Evolutionary conservation across 805 yeast species (phyloP).

Genomic region (Ogataea chonburiensis): DNA sequence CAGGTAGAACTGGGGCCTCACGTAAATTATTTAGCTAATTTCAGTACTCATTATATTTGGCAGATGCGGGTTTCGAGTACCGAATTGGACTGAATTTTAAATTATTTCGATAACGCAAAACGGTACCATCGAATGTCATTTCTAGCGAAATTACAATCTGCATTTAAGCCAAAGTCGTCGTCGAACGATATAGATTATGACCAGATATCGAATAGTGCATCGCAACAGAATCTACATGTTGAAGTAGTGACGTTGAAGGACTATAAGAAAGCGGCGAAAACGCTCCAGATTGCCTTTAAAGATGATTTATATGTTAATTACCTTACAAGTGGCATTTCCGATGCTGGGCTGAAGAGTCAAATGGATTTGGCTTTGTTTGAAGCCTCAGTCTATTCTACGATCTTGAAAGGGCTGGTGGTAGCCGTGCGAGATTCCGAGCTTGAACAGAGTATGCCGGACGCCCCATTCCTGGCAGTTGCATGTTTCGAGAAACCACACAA

Average conservation of each 20-base stretch:
- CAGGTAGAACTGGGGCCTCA: constrained; percentile 7
- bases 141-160: constrained; percentile 21
- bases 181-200: neutral
- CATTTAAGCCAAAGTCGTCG: constrained; percentile 13
- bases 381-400: constrained; percentile 49
- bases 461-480: constrained; percentile 54
- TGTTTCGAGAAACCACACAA: constrained; percentile 42
- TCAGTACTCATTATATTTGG: no score
- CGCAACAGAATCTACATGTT: constrained; percentile 22
- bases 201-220: constrained; percentile 2
- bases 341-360: constrained; percentile 37
- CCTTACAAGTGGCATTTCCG: constrained; percentile 42
- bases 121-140: no score
- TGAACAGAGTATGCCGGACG: constrained; percentile 37
- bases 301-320: constrained; percentile 55
- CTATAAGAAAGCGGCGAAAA: constrained; percentile 54
- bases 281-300: constrained; percentile 51
- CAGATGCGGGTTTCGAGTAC: no score
- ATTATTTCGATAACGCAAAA: no score
- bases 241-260: constrained; percentile 39
- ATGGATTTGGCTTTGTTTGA: constrained; percentile 53
- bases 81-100: no score
- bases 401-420: constrained; percentile 49
- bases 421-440: constrained; percentile 49
- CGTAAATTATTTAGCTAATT: neutral